Evolutionary conservation across 208 protist species (phyloP).

Genomic region (Acanthamoeba pearcei): DNA sequence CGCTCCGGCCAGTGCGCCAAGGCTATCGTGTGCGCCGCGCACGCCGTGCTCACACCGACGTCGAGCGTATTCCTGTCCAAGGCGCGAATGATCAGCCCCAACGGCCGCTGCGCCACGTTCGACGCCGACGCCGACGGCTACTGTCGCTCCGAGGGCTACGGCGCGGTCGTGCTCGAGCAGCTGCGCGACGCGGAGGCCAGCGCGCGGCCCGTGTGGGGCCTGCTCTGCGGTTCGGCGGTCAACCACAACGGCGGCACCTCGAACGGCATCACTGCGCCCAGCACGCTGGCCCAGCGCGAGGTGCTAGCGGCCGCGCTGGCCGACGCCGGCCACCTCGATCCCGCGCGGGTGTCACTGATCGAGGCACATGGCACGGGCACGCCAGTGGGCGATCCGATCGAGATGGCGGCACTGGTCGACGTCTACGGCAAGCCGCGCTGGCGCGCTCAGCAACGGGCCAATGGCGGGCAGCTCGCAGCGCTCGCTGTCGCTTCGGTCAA

Average conservation of each 20-base stretch:
- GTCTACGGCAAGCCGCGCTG: conserved; percentile 54
- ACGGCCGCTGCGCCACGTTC: conserved; percentile 85
- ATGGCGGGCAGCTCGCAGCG: neutral
- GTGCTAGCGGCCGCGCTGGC: conserved; percentile 79
- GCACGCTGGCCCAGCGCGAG: conserved; percentile 78
- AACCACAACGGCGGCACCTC: conserved; percentile 88
- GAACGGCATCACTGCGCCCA: conserved; percentile 83
- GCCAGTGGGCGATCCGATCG: conserved; percentile 85
- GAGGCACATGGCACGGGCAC: conserved; percentile 90
- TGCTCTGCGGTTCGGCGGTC: conserved; percentile 80
- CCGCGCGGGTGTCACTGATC: conserved; percentile 78
- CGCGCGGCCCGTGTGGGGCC: conserved; percentile 65
- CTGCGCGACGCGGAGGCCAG: neutral
- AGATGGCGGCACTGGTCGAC: conserved; percentile 78
- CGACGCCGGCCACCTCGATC: conserved; percentile 51
- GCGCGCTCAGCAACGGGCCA: neutral
- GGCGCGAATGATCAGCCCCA: conserved; percentile 82
- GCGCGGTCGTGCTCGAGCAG: conserved; percentile 82
- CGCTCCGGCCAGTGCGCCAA: conserved; percentile 74
- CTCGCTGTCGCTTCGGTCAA: conserved; percentile 82
- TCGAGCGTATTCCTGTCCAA: conserved; percentile 65
- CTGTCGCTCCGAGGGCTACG: conserved; percentile 87
- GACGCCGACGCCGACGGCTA: conserved; percentile 91
- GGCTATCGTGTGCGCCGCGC: conserved; percentile 83
- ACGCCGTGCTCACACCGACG: conserved; percentile 76